A percentile compares a stretch with the other conserved stretches of the same genome.
These are phyloP conservation scores for Corynascus novoguineensis DNA, from an alignment of 495 filamentous ascomycete species.

Conservation along the genomic window DNA sequence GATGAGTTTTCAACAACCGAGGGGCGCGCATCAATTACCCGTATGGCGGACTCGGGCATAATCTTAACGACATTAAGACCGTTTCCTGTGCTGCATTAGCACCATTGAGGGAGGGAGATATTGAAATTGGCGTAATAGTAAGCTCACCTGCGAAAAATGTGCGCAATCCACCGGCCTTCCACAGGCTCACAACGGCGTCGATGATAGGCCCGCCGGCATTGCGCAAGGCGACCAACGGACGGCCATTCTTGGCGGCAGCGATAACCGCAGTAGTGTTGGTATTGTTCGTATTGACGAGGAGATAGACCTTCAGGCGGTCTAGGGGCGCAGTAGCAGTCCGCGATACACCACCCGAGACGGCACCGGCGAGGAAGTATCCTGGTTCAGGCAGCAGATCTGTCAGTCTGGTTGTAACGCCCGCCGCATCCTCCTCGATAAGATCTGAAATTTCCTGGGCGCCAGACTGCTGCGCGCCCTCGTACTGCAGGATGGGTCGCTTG, in stretches of 20 bases:
- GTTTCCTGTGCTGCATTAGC: conserved; percentile 59
- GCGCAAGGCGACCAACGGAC: conserved; percentile 59
- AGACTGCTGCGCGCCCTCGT: conserved; percentile 21
- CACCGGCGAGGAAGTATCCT: conserved; percentile 98
- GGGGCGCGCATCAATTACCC: conserved; percentile 31
- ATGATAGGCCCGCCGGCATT: conserved; percentile 62
- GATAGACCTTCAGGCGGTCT: conserved; percentile 94
- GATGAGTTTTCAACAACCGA: not conserved
- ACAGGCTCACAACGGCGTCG: conserved; percentile 68
- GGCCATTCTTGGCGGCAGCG: conserved; percentile 65
- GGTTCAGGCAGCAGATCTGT: conserved; percentile 54
- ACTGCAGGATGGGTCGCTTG: conserved; percentile 11
- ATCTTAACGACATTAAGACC: conserved; percentile 96
- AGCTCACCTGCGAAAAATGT: conserved; percentile 89
- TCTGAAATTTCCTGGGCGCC: conserved; percentile 24
- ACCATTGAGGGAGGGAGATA: too few species aligned
- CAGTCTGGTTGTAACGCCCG: conserved; percentile 42
- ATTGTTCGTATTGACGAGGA: conserved; percentile 87
- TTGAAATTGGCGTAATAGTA: not conserved
- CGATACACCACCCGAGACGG: conserved; percentile 84
- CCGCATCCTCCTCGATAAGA: conserved; percentile 26
- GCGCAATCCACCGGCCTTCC: conserved; percentile 79
- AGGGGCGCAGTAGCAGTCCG: conserved; percentile 91
- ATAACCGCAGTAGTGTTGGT: conserved; percentile 51
- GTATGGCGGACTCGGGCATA: conserved; percentile 96